Conservation (phyloP, 352 stramenopile genomes). For the Phytophthora melonis region DNA sequence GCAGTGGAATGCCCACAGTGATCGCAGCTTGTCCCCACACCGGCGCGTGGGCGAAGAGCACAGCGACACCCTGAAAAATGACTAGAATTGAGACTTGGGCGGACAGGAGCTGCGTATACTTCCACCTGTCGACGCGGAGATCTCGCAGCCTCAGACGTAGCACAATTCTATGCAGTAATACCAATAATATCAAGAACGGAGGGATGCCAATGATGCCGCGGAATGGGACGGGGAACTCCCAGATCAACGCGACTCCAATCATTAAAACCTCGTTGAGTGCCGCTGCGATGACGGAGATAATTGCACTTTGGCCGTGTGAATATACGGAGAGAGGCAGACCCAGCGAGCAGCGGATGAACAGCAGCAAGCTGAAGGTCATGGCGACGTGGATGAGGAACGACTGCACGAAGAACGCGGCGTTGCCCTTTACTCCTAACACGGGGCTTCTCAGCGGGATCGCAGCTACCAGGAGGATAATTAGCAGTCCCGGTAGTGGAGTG, state of each 20-base stretch:
- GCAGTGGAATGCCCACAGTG: conserved; percentile 21
- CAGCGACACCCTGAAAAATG: conserved; percentile 26
- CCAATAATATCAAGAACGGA: conserved; percentile 7
- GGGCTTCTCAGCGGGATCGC: conserved; percentile 20
- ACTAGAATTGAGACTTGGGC: conserved; percentile 28
- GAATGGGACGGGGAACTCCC: conserved; percentile 31
- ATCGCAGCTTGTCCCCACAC: conserved; percentile 9
- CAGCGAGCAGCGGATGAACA: conserved; percentile 23
- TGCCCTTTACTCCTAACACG: neutral
- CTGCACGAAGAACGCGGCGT: conserved; percentile 17
- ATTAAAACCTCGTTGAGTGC: conserved; percentile 17
- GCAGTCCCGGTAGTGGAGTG: conserved; percentile 6
- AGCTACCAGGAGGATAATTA: conserved; percentile 5
- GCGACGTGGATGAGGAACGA: conserved; percentile 8
- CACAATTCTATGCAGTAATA: conserved; percentile 24
- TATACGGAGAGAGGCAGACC: conserved; percentile 12
- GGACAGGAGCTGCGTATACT: conserved; percentile 21
- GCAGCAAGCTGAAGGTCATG: conserved; percentile 8
- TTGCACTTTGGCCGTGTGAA: neutral
- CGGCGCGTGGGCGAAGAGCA: conserved; percentile 17
- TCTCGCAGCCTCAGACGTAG: conserved; percentile 6
- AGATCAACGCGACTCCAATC: conserved; percentile 11
- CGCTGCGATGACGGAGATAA: conserved; percentile 13
- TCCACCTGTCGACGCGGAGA: neutral
- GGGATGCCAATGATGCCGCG: conserved; percentile 13